phyloP scores from a whole-genome alignment of 495 filamentous ascomycete genomes.

The Aspergillus egyptiacus region DNA sequence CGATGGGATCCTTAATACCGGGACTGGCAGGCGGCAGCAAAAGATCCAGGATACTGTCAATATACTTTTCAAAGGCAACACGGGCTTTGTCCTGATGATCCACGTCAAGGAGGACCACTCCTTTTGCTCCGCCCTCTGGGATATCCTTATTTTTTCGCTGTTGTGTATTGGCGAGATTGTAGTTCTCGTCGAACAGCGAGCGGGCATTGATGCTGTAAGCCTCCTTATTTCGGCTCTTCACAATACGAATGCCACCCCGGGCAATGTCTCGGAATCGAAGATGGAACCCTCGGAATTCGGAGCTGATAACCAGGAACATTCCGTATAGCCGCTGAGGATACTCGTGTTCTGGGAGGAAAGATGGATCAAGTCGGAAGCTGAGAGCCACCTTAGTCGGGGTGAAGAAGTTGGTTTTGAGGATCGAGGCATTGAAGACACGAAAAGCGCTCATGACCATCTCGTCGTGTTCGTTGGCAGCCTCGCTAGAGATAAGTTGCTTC shows the following conservation, averaged over 20 bases:
- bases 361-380: slow-evolving; percentile 88
- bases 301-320: slow-evolving; percentile 97
- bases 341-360: slow-evolving; percentile 83
- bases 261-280: slow-evolving; percentile 96
- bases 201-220: slow-evolving; percentile 94
- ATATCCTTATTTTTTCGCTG: slow-evolving; percentile 99
- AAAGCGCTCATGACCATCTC: slow-evolving; percentile 98
- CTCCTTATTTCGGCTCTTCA: slow-evolving; percentile 93
- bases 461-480: slow-evolving; percentile 87
- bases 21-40: slow-evolving; percentile 83
- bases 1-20: slow-evolving; percentile 97
- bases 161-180: slow-evolving; percentile 95
- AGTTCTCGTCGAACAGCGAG: slow-evolving; percentile 96
- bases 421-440: slow-evolving; percentile 81
- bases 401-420: slow-evolving; percentile 98
- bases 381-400: slow-evolving; percentile 97
- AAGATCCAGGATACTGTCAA: slow-evolving; percentile 94
- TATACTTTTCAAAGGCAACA: slow-evolving; percentile 98
- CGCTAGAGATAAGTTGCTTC: slow-evolving; percentile 73
- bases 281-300: slow-evolving; percentile 96
- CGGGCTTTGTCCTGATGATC: slow-evolving; percentile 86
- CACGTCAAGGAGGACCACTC: slow-evolving; percentile 90
- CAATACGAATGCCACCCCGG: slow-evolving; percentile 94
- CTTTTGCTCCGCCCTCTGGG: slow-evolving; percentile 97
- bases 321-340: slow-evolving; percentile 92